Base-by-base conservation (phyloP, 176 grass and related monocot species). In the Raddia guianensis region DNA sequence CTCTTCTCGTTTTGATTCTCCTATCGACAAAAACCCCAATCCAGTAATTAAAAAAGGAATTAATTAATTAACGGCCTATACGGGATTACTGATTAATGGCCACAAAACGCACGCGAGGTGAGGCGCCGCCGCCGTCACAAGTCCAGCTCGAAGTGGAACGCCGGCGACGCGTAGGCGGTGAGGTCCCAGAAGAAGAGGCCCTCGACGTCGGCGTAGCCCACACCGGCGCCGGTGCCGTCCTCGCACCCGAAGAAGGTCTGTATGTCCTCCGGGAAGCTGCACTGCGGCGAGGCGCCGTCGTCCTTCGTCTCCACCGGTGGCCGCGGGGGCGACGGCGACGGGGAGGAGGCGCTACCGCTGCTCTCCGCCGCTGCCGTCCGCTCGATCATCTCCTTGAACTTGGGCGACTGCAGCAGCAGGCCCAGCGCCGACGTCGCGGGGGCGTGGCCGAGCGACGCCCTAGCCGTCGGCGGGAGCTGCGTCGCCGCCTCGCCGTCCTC, bases 191-290 rank as follows among this genome's bases (percentile, higher is more conserved):
- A 98, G 74, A 98, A 92, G 6, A 89, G 66, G 52, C 87, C 86
- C 16, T 94, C 92, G 18, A 89, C 83, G 58, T 90, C 87, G 18
- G 75, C 35, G 37, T 75, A 87, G 20, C 70, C 80, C 5, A 66
- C 84, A 40, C 69, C 61, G 8, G 35, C 27, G 18, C 73, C 65
- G 33, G 37, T 56, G 66, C 48, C 49, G 59, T 93, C 87, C 53
- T 91, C 77, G 90, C 85, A 89, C 8, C 87, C 95, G 66, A 98
- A 98, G 85, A 83, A 94, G 0, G 95, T 98, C 72, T 98, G 95
- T 56, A 94, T 89, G 79, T 92, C 92, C 48, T 98, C 90, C 6
- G 95, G 95, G 70, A 98, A 98, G 78, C 90, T 83, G 70, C 94
- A 94, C 46, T 73, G 63, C 3, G 88, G 74, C 72, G 90, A 74